phyloP scores from a whole-genome alignment of 495 filamentous ascomycete species.

The Venustampulla echinocandica region DNA sequence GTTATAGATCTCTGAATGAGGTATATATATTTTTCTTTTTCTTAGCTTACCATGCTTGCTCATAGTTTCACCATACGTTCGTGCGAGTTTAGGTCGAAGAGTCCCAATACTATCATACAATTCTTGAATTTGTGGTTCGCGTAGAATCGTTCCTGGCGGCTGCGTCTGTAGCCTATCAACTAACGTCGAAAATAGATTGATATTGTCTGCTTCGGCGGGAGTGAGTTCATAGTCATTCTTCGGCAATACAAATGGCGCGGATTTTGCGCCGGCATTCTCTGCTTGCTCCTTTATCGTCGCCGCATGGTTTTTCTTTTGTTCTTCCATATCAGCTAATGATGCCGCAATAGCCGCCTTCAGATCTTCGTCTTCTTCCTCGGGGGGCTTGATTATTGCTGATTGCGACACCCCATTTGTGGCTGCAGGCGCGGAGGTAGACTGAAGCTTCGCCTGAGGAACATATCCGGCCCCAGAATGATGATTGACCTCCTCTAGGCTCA shows the following conservation, averaged over 20 bases:
- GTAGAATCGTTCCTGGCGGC: slow-evolving; percentile 84
- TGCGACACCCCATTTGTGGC: slow-evolving; percentile 33
- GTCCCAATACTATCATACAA: slow-evolving; percentile 93
- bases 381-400: slow-evolving; percentile 32
- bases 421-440: slow-evolving; percentile 25
- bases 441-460: slow-evolving; percentile 49
- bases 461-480: slow-evolving; percentile 56
- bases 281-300: slow-evolving; percentile 69
- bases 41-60: slow-evolving; percentile 80
- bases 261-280: slow-evolving; percentile 31
- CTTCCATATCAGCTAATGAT: slow-evolving; percentile 95
- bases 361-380: slow-evolving; percentile 84
- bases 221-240: slow-evolving; percentile 94
- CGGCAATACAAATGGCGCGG: slow-evolving; percentile 45
- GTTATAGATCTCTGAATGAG: slow-evolving; percentile 7
- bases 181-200: slow-evolving; percentile 89
- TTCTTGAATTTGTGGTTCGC: slow-evolving; percentile 96
- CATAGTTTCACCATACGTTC: slow-evolving; percentile 98
- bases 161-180: slow-evolving; percentile 94
- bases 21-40: not conserved
- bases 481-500: slow-evolving; percentile 92
- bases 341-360: slow-evolving; percentile 93
- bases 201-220: slow-evolving; percentile 91
- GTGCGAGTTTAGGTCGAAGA: slow-evolving; percentile 84
- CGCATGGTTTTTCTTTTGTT: slow-evolving; percentile 87